Evolutionary conservation across 441 rosid genomes (phyloP).

Genomic region (Flueggea neowawraea): DNA sequence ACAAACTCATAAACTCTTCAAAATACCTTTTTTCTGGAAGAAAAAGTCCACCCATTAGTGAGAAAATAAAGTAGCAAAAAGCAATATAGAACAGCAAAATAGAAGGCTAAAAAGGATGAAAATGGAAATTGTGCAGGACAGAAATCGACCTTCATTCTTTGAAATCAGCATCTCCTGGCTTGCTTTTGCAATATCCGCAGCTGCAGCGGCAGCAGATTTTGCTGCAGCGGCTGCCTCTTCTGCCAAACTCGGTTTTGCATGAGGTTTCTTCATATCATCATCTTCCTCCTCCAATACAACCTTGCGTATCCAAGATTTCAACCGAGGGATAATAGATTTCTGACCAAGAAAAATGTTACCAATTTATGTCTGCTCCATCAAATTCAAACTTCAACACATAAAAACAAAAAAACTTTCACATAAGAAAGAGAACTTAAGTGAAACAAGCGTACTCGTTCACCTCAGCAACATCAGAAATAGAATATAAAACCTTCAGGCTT

Average conservation of each 20-base stretch:
- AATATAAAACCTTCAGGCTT: conserved; percentile 1
- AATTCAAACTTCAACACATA: no score
- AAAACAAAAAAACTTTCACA: no score
- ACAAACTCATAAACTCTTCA: conserved; percentile 39
- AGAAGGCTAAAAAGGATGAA: conserved; percentile 1
- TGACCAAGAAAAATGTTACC: conserved; percentile 33
- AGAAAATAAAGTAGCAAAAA: no score
- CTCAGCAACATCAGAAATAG: no score
- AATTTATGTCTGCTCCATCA: neutral
- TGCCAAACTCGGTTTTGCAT: conserved; percentile 64
- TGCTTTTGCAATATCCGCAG: conserved; percentile 84
- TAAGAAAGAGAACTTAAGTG: no score
- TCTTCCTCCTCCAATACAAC: conserved; percentile 78
- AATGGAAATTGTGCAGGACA: neutral
- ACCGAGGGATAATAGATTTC: conserved; percentile 71
- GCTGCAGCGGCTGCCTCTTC: conserved; percentile 97
- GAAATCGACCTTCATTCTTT: conserved; percentile 56
- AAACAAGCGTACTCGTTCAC: no score
- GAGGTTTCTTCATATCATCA: conserved; percentile 36
- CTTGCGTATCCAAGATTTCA: conserved; percentile 87
- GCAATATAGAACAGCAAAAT: conserved; percentile 14
- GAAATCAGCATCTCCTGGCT: conserved; percentile 82
- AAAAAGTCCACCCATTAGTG: conserved; percentile 8
- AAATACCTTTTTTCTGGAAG: conserved; percentile 49
- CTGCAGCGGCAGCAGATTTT: conserved; percentile 88